Conservation (phyloP, 176 grass and related monocot genomes). For the Tillandsia fasciculata region DNA sequence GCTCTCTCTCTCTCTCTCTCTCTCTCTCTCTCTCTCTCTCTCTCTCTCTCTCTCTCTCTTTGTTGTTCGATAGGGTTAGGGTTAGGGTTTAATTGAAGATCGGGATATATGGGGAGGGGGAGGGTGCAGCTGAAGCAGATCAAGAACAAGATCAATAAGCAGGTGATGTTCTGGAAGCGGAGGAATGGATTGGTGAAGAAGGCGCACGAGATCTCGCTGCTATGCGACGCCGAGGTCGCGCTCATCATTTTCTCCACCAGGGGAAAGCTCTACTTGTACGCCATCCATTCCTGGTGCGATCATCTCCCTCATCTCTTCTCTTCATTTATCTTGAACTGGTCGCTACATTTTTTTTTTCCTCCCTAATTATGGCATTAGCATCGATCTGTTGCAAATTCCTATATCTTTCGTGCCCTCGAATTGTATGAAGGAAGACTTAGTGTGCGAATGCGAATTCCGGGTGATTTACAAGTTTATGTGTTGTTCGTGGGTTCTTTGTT, state of each 20-base stretch:
- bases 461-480: no score
- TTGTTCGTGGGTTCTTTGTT: no score
- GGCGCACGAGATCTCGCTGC: constrained; percentile 88
- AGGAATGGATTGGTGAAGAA: constrained; percentile 80
- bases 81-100: not conserved
- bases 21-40: not conserved
- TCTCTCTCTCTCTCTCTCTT: not conserved
- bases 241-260: constrained; percentile 92
- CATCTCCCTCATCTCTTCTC: not conserved
- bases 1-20: not conserved
- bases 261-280: constrained; percentile 88
- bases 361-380: no score
- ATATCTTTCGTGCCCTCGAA: no score
- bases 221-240: constrained; percentile 85
- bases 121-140: constrained; percentile 95
- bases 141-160: constrained; percentile 93
- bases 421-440: no score
- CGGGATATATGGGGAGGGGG: constrained; percentile 62
- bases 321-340: not conserved
- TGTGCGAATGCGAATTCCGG: no score
- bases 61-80: not conserved
- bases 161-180: constrained; percentile 94
- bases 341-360: not conserved
- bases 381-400: no score
- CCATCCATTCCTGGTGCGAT: constrained; percentile 49